These are phyloP conservation scores for Candolleomyces aberdarensis DNA, from an alignment of 768 basidiomycete genomes.

Conservation along the genomic window DNA sequence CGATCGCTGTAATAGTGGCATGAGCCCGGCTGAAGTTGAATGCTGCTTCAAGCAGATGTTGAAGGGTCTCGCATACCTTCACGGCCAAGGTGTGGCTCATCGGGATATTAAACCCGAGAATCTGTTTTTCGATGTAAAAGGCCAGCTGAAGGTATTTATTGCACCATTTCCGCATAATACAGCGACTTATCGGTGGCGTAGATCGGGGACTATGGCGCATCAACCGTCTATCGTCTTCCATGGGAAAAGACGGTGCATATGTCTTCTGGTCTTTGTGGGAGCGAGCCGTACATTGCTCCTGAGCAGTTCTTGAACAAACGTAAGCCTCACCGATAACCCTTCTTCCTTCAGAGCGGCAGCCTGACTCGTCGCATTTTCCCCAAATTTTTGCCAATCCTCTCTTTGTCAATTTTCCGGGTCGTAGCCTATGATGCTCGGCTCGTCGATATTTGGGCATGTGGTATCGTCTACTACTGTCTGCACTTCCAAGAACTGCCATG, in stretches of 20 bases:
- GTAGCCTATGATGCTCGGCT: constrained; percentile 96
- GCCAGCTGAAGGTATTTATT: constrained; percentile 82
- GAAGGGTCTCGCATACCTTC: constrained; percentile 83
- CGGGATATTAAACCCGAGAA: constrained; percentile 99
- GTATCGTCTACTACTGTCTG: constrained; percentile 97
- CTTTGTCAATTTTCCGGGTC: neutral
- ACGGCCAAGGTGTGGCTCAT: constrained; percentile 96
- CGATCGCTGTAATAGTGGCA: constrained; percentile 36
- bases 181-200: constrained; percentile 23
- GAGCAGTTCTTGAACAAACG: constrained; percentile 97
- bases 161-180: neutral
- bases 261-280: constrained; percentile 95
- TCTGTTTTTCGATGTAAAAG: constrained; percentile 87
- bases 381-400: neutral
- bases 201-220: constrained; percentile 99
- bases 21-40: constrained; percentile 91
- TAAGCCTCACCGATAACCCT: constrained; percentile 48
- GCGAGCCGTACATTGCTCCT: constrained; percentile 98
- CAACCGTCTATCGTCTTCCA: constrained; percentile 97
- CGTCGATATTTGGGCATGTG: constrained; percentile 97
- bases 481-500: constrained; percentile 98
- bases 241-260: constrained; percentile 98
- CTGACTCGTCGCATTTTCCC: constrained; percentile 13
- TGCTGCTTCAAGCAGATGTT: constrained; percentile 98
- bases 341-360: constrained; percentile 18